phyloP scores from a whole-genome alignment of 352 stramenopile species.

The Pythium phragmitis region DNA sequence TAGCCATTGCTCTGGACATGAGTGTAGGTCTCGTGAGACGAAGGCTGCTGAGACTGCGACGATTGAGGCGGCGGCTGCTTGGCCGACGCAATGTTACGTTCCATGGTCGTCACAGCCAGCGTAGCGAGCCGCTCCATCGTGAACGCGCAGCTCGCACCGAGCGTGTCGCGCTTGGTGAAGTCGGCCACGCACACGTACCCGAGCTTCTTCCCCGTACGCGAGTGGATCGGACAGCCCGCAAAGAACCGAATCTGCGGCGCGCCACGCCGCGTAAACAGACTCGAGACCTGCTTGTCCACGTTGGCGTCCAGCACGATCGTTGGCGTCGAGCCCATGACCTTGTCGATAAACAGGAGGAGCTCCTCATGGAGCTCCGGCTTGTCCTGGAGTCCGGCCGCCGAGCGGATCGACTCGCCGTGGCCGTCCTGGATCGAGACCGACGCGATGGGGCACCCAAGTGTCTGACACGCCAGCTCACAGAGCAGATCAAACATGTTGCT shows the following conservation, averaged over 20 bases:
- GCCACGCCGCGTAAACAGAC: slow-evolving; percentile 45
- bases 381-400: slow-evolving; percentile 45
- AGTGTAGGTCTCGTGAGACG: slow-evolving; percentile 14
- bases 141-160: slow-evolving; percentile 69
- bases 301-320: slow-evolving; percentile 74
- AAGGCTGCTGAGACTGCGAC: slow-evolving; percentile 17
- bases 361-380: slow-evolving; percentile 56
- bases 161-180: slow-evolving; percentile 68
- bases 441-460: slow-evolving; percentile 76
- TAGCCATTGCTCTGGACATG: neutral
- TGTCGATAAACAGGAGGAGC: slow-evolving; percentile 64
- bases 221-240: slow-evolving; percentile 77
- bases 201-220: slow-evolving; percentile 59
- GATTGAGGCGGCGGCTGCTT: slow-evolving; percentile 21
- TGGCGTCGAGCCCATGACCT: slow-evolving; percentile 76
- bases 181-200: slow-evolving; percentile 81
- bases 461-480: slow-evolving; percentile 79
- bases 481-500: slow-evolving; percentile 83
- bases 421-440: slow-evolving; percentile 69
- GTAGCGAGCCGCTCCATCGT: slow-evolving; percentile 80
- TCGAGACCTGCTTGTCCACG: slow-evolving; percentile 63
- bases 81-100: slow-evolving; percentile 42
- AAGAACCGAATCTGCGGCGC: slow-evolving; percentile 69
- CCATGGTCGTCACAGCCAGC: slow-evolving; percentile 77
- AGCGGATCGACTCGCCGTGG: slow-evolving; percentile 49